Conservation (phyloP, 1,139 yeast species). For the Casaregolazyma lundiana region DNA sequence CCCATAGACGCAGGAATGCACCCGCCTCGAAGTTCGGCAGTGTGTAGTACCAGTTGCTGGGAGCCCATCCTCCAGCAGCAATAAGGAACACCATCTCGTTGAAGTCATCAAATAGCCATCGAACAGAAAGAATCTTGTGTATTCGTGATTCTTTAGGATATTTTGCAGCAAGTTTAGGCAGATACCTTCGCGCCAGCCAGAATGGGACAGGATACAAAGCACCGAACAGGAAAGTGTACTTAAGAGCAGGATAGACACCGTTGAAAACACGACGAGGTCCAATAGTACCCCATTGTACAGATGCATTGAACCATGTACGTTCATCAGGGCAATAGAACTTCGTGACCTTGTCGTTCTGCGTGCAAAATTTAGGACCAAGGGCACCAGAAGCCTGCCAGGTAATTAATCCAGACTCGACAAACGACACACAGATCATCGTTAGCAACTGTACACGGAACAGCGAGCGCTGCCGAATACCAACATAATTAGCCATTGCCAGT, state of each 20-base stretch:
- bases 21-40: constrained; percentile 47
- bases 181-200: constrained; percentile 39
- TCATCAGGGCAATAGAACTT: constrained; percentile 36
- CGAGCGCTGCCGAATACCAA: constrained; percentile 55
- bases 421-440: constrained; percentile 33
- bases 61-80: constrained; percentile 40
- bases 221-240: constrained; percentile 41
- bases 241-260: constrained; percentile 43
- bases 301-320: constrained; percentile 45
- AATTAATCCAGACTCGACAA: constrained; percentile 51
- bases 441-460: constrained; percentile 55
- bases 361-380: constrained; percentile 31
- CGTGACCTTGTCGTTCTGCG: constrained; percentile 35
- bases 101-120: constrained; percentile 24
- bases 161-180: background rate
- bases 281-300: constrained; percentile 54
- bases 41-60: constrained; percentile 50
- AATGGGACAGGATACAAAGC: constrained; percentile 32
- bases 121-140: constrained; percentile 16
- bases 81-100: constrained; percentile 49
- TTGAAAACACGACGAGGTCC: constrained; percentile 56
- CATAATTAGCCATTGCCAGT: constrained; percentile 58
- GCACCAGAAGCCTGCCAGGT: constrained; percentile 49
- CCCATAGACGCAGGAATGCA: constrained; percentile 46
- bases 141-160: background rate